Percentiles rank a stretch among this genome's conserved stretches.
Evolutionary conservation across 1,139 yeast genomes (phyloP).

Genomic region (Blastobotrys capitulatus): DNA sequence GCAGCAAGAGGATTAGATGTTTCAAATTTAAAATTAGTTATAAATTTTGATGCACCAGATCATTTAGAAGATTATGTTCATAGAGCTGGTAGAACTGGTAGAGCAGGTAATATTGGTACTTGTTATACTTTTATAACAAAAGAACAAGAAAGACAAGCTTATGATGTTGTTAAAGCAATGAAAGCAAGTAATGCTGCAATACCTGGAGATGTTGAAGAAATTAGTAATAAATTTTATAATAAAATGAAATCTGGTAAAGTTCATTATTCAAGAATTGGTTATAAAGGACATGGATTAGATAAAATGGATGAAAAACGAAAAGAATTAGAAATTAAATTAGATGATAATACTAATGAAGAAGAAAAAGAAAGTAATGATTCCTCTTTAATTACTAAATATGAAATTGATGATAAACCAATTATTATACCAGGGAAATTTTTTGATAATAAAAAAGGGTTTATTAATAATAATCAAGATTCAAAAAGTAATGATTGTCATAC

Average conservation of each 20-base stretch:
- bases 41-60: conserved; percentile 84
- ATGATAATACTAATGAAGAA: neutral
- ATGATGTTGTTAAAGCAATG: conserved; percentile 67
- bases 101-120: conserved; percentile 77
- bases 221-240: conserved; percentile 53
- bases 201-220: conserved; percentile 45
- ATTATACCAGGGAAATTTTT: conserved; percentile 6
- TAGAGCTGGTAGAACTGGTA: conserved; percentile 93
- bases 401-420: neutral
- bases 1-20: conserved; percentile 96
- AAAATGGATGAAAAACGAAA: conserved; percentile 62
- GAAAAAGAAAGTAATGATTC: conserved; percentile 17
- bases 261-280: conserved; percentile 52
- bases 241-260: conserved; percentile 69
- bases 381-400: neutral
- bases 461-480: neutral
- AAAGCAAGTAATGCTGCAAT: conserved; percentile 49
- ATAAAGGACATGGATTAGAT: conserved; percentile 91
- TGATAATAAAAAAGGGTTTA: neutral
- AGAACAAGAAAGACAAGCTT: conserved; percentile 53
- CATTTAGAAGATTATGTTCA: conserved; percentile 96
- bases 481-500: conserved; percentile 50
- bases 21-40: conserved; percentile 68
- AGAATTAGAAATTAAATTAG: conserved; percentile 42
- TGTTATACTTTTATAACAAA: conserved; percentile 71